Percentiles rank a stretch among this genome's conserved stretches.
Evolutionary conservation across 345 rosid species (phyloP).

Genomic region (Eucalyptus lansdowneana): DNA sequence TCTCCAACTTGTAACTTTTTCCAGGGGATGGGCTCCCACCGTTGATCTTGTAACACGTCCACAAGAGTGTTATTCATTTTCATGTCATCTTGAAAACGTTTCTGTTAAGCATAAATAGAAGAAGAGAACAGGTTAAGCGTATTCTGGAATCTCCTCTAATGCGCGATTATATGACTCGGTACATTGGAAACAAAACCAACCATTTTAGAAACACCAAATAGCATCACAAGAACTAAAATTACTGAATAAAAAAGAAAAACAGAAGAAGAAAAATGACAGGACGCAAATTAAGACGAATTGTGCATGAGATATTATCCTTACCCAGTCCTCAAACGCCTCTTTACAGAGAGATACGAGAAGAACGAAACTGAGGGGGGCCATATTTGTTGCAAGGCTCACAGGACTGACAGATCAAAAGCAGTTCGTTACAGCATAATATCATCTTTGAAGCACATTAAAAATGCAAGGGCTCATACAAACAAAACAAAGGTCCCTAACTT

Average conservation of each 20-base stretch:
- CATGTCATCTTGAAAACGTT: constrained; percentile 92
- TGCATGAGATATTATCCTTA: constrained; percentile 12
- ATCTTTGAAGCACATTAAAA: neutral
- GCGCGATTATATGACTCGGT: neutral
- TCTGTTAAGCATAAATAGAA: constrained; percentile 40
- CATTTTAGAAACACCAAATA: neutral
- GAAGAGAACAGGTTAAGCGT: neutral
- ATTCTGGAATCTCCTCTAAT: neutral
- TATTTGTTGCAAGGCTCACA: constrained; percentile 86
- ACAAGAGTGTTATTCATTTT: constrained; percentile 54
- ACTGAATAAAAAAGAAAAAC: neutral
- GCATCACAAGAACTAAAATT: neutral
- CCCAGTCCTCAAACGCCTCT: constrained; percentile 99
- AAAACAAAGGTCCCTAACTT: neutral
- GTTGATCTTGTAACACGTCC: no score
- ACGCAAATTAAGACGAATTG: neutral
- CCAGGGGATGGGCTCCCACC: constrained; percentile 44
- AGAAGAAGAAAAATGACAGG: neutral
- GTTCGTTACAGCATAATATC: neutral
- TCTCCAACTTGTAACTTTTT: constrained; percentile 97
- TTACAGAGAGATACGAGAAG: constrained; percentile 91
- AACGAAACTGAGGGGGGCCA: constrained; percentile 83
- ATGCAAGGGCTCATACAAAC: neutral
- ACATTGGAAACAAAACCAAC: neutral
- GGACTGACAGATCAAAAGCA: constrained; percentile 58